Evolutionary conservation across 306 rosid genomes (phyloP).

Genomic region (Medicago lupulina): DNA sequence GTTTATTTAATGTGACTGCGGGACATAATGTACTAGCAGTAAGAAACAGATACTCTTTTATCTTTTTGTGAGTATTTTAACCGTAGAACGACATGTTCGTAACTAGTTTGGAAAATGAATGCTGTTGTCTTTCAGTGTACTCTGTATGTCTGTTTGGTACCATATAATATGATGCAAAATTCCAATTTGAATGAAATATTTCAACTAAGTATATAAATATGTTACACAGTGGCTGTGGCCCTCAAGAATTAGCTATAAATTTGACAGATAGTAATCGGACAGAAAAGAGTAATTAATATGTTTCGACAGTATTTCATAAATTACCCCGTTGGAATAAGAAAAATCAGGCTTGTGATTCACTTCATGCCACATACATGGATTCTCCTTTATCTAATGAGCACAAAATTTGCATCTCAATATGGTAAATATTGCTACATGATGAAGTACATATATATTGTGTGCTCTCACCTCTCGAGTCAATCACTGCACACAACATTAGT

Average conservation of each 20-base stretch:
- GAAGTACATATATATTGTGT: not conserved
- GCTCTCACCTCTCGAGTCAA: not conserved
- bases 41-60: slow-evolving; percentile 6
- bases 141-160: not conserved
- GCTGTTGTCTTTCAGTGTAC: slow-evolving; percentile 12
- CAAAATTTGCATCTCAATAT: not conserved
- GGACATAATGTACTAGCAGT: slow-evolving; percentile 8
- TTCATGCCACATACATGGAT: not conserved
- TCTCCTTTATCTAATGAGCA: not conserved
- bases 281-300: no score
- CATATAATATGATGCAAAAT: slow-evolving; percentile 3
- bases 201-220: not conserved
- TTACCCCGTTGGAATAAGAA: no score
- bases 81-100: not conserved
- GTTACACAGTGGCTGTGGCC: not conserved
- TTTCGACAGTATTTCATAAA: no score
- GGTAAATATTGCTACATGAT: not conserved
- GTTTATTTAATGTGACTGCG: slow-evolving; percentile 1
- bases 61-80: not conserved
- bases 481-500: not conserved
- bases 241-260: no score
- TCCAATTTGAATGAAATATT: slow-evolving; percentile 19
- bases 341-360: not conserved
- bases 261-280: no score
- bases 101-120: not conserved